Base-by-base conservation (phyloP, 106 monocot genomes). In the Dactylorhiza incarnata region DNA sequence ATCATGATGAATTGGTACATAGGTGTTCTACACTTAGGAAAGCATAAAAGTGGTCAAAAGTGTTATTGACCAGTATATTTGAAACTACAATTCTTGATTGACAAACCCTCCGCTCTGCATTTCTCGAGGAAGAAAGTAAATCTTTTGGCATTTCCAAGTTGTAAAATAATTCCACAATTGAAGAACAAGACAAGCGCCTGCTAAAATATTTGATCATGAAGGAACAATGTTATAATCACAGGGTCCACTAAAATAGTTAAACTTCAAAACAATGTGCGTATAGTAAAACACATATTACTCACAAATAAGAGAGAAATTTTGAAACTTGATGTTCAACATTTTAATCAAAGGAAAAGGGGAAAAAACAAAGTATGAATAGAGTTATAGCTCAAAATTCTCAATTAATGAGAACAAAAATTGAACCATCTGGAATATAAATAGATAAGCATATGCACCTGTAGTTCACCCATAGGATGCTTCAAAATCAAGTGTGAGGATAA, bases 391-490 rank as follows among this genome's bases (percentile, higher is more conserved):
- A 45, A 69, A 44, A n/a, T 69, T 44, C 45, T 45, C n/a, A 6
- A 4, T 46, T 8, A 16, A 44, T n/a, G 24, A 46, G 45, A 69
- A 69, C n/a, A 46, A 69, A 69, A 69, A 15, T 52, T 52, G 52
- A 44, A 13, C 10, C 43, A 45, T 19, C 17, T 69, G 9, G 45
- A 44, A 69, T 44, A 69, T 5, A 10, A 48, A 48, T 72, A 3
- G 5, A 49, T n/a, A 49, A 72, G 22, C 10, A 72, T 72, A 49
- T 49, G 75, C 24, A 95, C 96, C 93, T 96, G 93, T 65, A 91
- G 91, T 70, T 96, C 95, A 78, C 93, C 87, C 77, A 86, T 74
- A 52, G 96, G 96, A 83, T 96, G 90, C 75, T 78, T 89, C 62
- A 96, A 80, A 74, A 96, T 89, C 75, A 96, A 79, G 77, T 93